Evolutionary conservation across 2,329 filamentous ascomycete species (phyloP).

Genomic region (Lecanosticta acicola): DNA sequence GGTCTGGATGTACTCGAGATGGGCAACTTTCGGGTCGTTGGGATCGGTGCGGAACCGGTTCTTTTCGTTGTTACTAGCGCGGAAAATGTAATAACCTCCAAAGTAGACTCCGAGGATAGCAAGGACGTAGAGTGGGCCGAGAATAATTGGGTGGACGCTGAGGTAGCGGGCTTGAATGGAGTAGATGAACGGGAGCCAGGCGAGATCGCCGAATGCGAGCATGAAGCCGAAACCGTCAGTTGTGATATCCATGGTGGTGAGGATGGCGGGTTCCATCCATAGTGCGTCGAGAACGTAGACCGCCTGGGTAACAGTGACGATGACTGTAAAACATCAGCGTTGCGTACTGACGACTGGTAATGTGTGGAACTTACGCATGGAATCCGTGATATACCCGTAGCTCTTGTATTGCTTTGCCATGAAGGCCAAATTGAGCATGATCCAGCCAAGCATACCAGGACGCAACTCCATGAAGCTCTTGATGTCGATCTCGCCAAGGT

Average conservation of each 20-base stretch:
- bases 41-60: conserved; percentile 88
- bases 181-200: conserved; percentile 90
- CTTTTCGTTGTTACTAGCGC: conserved; percentile 89
- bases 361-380: conserved; percentile 49
- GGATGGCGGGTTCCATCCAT: conserved; percentile 79
- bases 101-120: conserved; percentile 62
- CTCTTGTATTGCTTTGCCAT: conserved; percentile 82
- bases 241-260: conserved; percentile 92
- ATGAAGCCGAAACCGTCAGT: conserved; percentile 93
- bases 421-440: conserved; percentile 77
- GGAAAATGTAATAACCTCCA: conserved; percentile 84
- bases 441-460: conserved; percentile 87
- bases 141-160: conserved; percentile 70
- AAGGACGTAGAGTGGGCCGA: conserved; percentile 62
- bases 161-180: conserved; percentile 80
- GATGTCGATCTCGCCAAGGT: conserved; percentile 82
- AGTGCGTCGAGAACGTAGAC: conserved; percentile 80
- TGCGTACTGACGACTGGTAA: background rate
- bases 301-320: conserved; percentile 70
- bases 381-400: conserved; percentile 78
- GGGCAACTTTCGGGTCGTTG: conserved; percentile 67
- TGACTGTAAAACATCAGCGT: conserved; percentile 38
- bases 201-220: conserved; percentile 86
- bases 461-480: conserved; percentile 86
- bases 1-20: conserved; percentile 83